Base-by-base conservation (phyloP, 169 alveolate genomes). In the Plasmodium adleri region DNA sequence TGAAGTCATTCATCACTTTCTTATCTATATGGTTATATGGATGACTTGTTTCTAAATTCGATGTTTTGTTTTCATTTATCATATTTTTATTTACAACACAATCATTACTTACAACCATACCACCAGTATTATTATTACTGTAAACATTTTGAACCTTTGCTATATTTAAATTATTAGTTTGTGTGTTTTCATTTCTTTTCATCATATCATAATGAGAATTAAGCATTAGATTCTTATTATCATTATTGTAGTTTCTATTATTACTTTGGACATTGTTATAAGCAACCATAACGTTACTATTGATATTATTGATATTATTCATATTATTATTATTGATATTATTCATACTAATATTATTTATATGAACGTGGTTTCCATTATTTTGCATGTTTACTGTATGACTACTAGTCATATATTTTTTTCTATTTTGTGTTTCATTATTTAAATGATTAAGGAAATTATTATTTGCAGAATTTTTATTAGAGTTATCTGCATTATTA, bases 141-240 rank as follows among this genome's bases (percentile, higher is more conserved):
- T 15, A 39, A 12, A 15, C 49, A 17, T 83, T 83, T 39, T 49
- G 68, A 3, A 60, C 68, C 26, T 78, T 83, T 20, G 39, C 59
- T 45, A n/a, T 22, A n/a, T 52, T 59, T 47, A 78, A 43, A 20
- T 32, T 64, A 24, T 66, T 58, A 39, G 20, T 54, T 13, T 78
- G 64, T 12, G 78, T 0, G 2, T 49, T 63, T 56, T 26, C 67
- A 9, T 39, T 63, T 32, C 54, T 72, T 54, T 26, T 52, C 7
- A 56, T 26, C 3, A 72, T 32, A n/a, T 72, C 70, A 56, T 52
- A 72, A 52, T 32, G 22, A 9, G 71, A 22, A 32, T 56, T 72
- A 28, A 52, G 8, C 10, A 20, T 17, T 5, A 72, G 2, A 4
- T 56, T 39, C 15, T 12, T 54, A n/a, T 72, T 49, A 13, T 17